A percentile compares a stretch with the other conserved stretches of the same genome.
phyloP scores from a whole-genome alignment of 164 flowering plant genomes.

The Umbellularia californica region DNA sequence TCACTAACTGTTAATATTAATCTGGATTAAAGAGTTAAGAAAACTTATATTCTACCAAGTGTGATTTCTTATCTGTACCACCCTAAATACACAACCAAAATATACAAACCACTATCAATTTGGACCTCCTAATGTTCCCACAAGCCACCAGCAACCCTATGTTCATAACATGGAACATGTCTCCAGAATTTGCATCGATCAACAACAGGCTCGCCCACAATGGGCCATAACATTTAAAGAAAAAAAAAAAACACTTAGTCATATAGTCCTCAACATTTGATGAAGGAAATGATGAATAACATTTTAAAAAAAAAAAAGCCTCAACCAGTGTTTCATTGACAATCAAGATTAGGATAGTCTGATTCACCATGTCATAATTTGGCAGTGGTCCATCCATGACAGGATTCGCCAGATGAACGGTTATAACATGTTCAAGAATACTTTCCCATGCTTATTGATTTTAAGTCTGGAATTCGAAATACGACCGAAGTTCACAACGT shows the following conservation, averaged over 20 bases:
- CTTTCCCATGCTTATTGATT: background rate
- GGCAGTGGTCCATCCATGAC: background rate
- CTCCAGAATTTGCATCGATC: background rate
- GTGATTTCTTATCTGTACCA: background rate
- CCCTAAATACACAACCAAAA: too few species aligned
- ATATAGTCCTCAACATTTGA: background rate
- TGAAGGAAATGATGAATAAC: background rate
- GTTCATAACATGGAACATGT: background rate
- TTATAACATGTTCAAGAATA: background rate
- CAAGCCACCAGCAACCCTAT: background rate
- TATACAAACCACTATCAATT: background rate
- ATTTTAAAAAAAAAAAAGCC: too few species aligned
- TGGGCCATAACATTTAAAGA: background rate
- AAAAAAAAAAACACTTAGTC: background rate
- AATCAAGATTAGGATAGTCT: background rate
- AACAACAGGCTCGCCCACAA: background rate
- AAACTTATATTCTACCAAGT: background rate
- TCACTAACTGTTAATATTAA: background rate
- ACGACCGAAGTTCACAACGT: too few species aligned
- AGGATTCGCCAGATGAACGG: background rate
- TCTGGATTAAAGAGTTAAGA: background rate
- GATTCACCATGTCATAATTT: background rate
- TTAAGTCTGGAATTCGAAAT: too few species aligned
- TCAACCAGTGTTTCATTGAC: background rate
- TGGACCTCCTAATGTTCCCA: background rate